Evolutionary conservation across 2,329 filamentous ascomycete species (phyloP), one percentile per base, ranked within the genome.

Genomic region (Trichothecium sympodiale): DNA sequence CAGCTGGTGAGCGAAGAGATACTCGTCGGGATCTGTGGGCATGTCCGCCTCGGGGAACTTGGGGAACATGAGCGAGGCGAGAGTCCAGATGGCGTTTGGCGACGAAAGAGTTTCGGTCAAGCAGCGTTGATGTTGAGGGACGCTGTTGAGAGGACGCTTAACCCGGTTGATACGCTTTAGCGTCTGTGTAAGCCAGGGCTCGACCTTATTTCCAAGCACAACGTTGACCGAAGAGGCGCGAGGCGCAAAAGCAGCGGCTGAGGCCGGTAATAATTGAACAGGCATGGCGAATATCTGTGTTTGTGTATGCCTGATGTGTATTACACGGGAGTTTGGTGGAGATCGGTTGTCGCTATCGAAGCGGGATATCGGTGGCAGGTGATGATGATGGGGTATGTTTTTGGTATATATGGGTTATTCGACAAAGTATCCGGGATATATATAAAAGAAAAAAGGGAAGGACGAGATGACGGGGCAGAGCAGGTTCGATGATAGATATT

Each of bases 71-170:
- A 96, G 66, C 25, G 88, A 94, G 43, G 85, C 83, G 43, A 98
- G 69, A 39, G 82, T 93, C 89, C 89, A 98, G 60, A 96, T 89
- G 46, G 89, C 91, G 53, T 86, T 86, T 41, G 80, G 61, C 36
- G 83, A 88, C 29, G 89, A 95, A 37, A 98, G 70, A 0, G 83
- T 94, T 68, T 96, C 91, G 39, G 88, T 94, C 51, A 98, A 74
- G 64, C 89, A 96, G 69, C 85, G 77, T 50, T 88, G 87, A 65
- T 96, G 91, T 60, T 98, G 91, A 39, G 85, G 80, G 33, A 95
- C 84, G 60, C 84, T 95, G 74, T 98, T 98, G 61, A 96, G 75
- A 42, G 91, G 89, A 50, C 91, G 83, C 75, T 96, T 98, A 52
- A 95, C 79, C 48, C 83, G 77, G 71, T 94, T 96, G 66, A 95